Evolutionary conservation across 2,329 filamentous ascomycete species (phyloP).

Genomic region (Didymella exigua): DNA sequence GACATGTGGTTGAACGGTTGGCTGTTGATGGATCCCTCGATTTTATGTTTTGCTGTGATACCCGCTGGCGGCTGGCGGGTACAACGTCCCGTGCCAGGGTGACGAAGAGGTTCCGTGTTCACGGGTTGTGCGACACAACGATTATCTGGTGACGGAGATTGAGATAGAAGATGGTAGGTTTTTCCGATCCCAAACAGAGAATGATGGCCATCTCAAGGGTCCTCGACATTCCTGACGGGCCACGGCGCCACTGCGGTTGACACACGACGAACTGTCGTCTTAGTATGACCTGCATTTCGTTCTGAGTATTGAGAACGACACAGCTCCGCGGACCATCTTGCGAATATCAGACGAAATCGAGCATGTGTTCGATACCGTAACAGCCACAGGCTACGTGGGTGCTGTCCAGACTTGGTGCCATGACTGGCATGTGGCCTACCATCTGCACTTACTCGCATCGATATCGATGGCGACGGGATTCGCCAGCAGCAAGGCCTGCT

Average conservation of each 20-base stretch:
- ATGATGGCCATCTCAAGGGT: neutral
- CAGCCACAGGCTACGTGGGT: neutral
- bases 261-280: neutral
- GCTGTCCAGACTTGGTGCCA: neutral
- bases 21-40: neutral
- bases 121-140: neutral
- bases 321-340: neutral
- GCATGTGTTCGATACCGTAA: neutral
- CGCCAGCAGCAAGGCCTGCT: neutral
- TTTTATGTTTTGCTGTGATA: neutral
- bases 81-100: neutral
- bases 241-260: slow-evolving; percentile 5
- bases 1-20: slow-evolving; percentile 7
- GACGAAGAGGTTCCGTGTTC: neutral
- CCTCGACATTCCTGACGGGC: slow-evolving; percentile 9
- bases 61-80: slow-evolving; percentile 4
- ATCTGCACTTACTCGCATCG: neutral
- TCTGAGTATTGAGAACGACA: neutral
- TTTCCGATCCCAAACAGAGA: neutral
- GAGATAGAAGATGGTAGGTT: neutral
- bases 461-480: neutral
- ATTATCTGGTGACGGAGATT: neutral
- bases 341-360: neutral
- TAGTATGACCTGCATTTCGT: neutral
- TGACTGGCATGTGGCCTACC: neutral